phyloP scores from a whole-genome alignment of 352 stramenopile species.

The Blastocystis sp. region DNA sequence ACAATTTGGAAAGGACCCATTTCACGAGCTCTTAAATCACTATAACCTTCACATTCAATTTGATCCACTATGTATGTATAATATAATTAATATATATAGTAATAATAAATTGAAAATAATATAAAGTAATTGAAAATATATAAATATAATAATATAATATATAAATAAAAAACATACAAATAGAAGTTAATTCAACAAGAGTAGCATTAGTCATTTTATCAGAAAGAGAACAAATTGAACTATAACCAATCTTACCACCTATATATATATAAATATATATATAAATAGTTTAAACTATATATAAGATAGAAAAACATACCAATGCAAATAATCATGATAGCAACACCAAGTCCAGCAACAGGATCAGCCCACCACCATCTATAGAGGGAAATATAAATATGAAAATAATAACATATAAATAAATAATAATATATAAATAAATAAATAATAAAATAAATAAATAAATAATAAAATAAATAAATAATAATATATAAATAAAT shows the following conservation, averaged over 20 bases:
- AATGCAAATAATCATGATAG: conserved; percentile 64
- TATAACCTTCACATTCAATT: conserved; percentile 54
- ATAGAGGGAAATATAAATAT: background rate
- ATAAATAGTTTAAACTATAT: no score
- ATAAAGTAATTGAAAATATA: no score
- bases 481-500: no score
- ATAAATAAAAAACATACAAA: background rate
- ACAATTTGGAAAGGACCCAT: conserved; percentile 65
- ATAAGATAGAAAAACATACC: no score
- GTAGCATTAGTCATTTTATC: conserved; percentile 7
- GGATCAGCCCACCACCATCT: conserved; percentile 16
- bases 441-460: background rate
- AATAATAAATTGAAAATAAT: no score
- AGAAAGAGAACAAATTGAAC: conserved; percentile 47
- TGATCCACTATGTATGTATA: conserved; percentile 58
- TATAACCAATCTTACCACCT: conserved; percentile 59
- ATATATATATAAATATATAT: no score
- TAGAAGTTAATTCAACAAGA: conserved; percentile 13
- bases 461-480: no score
- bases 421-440: no score
- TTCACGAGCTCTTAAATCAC: conserved; percentile 56
- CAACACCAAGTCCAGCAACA: conserved; percentile 60
- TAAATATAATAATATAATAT: background rate
- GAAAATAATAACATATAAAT: no score
- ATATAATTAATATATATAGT: background rate